Base-by-base conservation (phyloP, 1,284 basidiomycete species). In the Microbotryum lychnidis-dioicae region DNA sequence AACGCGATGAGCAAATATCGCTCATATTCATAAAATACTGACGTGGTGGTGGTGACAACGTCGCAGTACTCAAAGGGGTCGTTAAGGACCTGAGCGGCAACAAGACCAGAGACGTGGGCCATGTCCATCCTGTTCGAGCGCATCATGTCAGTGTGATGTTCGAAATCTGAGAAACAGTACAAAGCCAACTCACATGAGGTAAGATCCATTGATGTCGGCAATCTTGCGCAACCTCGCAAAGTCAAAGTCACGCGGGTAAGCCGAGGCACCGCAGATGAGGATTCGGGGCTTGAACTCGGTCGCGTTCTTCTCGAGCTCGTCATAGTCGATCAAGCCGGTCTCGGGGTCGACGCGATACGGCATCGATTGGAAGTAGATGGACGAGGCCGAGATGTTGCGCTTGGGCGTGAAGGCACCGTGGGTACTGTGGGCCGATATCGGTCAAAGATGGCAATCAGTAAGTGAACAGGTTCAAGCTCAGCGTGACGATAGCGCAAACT, bases 321-420 rank as follows among this genome's bases (percentile, higher is more conserved):
- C 81, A 78, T 97, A 97, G 81, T 98, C 92, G 73, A 99, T 87
- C 72, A 94, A 82, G 76, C 96, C 88, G 64, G 87, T 90, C 60
- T 83, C 77, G 56, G 87, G 85, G 74, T 86, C 83, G 70, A 98
- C 89, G 64, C 84, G 85, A 76, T 98, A 99, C 55, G 96, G 96
- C 77, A 97, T 83, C 52, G 94, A 97, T 78, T 98, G 93, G 87
- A 98, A 99, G 83, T 98, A 98, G 80, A 98, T 97, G 21, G 94
- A 97, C 48, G 94, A 98, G 29, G 96, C 92, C 57, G 94, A 97
- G 85, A 99, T 98, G 80, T 98, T 98, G 92, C 92, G 67, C 93
- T 97, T 87, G 72, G 60, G 69, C 21, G 67, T 70, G 66, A 60
- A 69, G 31, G 66, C 65, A 53, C 62, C 65, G 58, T 68, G 67